Conservation (phyloP, 345 rosid species). For the Eucalyptus sp. region DNA sequence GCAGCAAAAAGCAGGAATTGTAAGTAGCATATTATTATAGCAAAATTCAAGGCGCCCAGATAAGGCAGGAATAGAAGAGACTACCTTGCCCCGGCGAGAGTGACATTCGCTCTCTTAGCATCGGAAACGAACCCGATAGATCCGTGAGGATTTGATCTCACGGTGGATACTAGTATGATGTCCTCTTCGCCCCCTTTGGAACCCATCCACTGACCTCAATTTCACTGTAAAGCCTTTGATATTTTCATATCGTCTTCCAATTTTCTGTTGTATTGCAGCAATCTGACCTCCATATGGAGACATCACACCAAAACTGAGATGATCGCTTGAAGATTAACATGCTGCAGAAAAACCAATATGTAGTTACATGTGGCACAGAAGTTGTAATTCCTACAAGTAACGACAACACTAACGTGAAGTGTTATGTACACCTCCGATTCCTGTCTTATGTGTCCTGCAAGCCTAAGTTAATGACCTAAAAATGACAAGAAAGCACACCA, state of each 20-base stretch:
- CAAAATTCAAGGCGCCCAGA: neutral
- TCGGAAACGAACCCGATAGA: slow-evolving; percentile 9
- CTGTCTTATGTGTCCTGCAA: neutral
- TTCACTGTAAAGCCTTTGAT: slow-evolving; percentile 1
- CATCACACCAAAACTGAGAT: slow-evolving; percentile 1
- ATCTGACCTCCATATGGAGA: slow-evolving; percentile 16
- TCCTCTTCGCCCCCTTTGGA: slow-evolving; percentile 17
- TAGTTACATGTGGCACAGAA: neutral
- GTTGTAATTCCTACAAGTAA: neutral
- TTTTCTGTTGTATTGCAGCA: slow-evolving; percentile 3
- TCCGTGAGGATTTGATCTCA: slow-evolving; percentile 3
- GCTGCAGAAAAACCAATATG: neutral
- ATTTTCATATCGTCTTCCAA: neutral
- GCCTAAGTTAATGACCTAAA: neutral
- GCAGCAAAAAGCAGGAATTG: neutral
- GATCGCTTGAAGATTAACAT: neutral
- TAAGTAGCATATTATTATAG: neutral
- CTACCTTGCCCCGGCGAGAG: slow-evolving; percentile 21
- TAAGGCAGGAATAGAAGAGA: neutral
- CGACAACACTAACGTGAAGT: neutral
- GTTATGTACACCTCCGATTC: neutral
- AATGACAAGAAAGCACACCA: neutral
- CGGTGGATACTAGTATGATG: slow-evolving; percentile 6
- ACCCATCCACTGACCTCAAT: slow-evolving; percentile 8
- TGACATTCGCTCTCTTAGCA: slow-evolving; percentile 4